These are phyloP conservation scores for Dothistroma pini DNA, from an alignment of 2,329 filamentous ascomycete species.

Conservation along the genomic window DNA sequence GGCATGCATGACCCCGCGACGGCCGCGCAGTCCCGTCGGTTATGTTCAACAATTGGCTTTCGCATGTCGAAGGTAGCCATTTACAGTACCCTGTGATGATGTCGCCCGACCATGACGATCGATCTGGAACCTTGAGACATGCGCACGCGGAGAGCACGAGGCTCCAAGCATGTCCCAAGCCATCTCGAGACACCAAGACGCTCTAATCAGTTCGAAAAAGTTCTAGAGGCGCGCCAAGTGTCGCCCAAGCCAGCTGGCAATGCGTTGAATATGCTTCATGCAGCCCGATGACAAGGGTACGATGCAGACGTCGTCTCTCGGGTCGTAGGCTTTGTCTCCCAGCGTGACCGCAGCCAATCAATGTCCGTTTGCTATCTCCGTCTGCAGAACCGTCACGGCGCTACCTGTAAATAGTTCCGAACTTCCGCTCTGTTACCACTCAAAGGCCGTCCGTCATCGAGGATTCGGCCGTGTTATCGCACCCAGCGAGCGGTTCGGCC, in stretches of 20 bases:
- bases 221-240: background rate
- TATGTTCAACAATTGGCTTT: background rate
- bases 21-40: background rate
- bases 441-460: background rate
- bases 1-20: background rate
- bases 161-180: background rate
- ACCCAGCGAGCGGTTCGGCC: background rate
- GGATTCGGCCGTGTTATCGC: background rate
- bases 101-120: background rate
- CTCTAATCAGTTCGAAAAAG: background rate
- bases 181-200: background rate
- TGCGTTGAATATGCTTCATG: background rate
- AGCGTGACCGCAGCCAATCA: background rate
- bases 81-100: background rate
- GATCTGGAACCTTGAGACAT: background rate
- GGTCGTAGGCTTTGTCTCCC: background rate
- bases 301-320: background rate
- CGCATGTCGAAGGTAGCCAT: background rate
- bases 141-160: slow-evolving; percentile 1
- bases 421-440: background rate
- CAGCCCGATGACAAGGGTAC: background rate
- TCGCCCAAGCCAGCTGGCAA: background rate
- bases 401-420: background rate
- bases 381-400: background rate
- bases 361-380: background rate